Evolutionary conservation across 75 land plant species (phyloP), one percentile per base, ranked within the genome.

Genomic region (Picea glauca): DNA sequence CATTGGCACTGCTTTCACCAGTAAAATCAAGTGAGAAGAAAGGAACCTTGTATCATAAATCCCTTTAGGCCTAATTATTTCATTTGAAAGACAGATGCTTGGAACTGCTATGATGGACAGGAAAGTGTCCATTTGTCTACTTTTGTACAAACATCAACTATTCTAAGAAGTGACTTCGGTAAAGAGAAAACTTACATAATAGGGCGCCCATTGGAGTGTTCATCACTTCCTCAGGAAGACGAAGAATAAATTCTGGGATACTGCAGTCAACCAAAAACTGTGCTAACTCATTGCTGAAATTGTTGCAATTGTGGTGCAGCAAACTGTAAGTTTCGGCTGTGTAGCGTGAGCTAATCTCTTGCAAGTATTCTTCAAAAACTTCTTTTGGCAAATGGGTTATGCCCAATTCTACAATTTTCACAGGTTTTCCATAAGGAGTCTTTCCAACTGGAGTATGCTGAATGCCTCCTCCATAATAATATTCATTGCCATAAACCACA

Each of bases 261-360:
- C 83, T 67, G 13, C 82, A 50, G 4, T 94, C 94, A 57, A 93
- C 89, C 79, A 96, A 82, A 79, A 96, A 96, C 61, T 93, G 92
- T 1, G 94, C 86, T 38, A 96, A 88, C 83, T 96, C 98, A 78
- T 96, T 92, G 76, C 92, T 93, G 81, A 96, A 96, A 77, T 96
- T 96, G 83, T 96, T 96, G 84, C 98, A 96, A 80, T 96, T 96
- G 72, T 96, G 92, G 8, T 61, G 72, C 46, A 96, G 80, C 76
- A 96, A 80, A 70, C 77, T 93, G 68, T 96, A 96, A 0, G 91
- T 93, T 66, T 91, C 92, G 2, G 82, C 91, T 7, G 98, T 93
- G 78, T 88, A 96, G 1, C 98, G 88, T 18, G 91, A 86, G 58
- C 88, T 87, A 7, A 96, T 96, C 31, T 96, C 98, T 77, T 85